Base-by-base conservation (phyloP, 352 stramenopile genomes). In the Phytophthora foliorum region DNA sequence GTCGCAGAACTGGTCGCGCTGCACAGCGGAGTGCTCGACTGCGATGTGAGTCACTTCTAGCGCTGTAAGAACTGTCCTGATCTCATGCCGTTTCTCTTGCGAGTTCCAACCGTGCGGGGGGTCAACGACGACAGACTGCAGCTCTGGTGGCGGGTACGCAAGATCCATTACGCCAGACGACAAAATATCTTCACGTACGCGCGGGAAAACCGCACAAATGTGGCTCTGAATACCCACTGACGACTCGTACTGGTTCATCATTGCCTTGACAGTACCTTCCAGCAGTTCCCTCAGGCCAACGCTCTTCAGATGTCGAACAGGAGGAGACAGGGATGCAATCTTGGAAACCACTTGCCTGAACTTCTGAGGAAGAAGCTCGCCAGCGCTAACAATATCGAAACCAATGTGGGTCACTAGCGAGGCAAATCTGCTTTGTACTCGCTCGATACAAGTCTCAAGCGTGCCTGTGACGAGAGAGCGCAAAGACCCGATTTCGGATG, bases 251-350 rank as follows among this genome's bases (percentile, higher is more conserved):
- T 68, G 74, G 39, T 82, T 79, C 46, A 80, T 67, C 17, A 75
- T 67, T 32, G 57, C 38, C 17, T 67, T 69, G n/a, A 85, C 19
- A 29, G 38, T 74, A 16, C 48, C 39, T 49, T 88, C 81, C 31
- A 90, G 48, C 1, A 90, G 39, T 45, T 88, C 81, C 32, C 80
- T 81, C 22, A 86, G 46, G 0, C 61, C 71, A 16, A 86, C 59
- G 32, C 57, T 79, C 36, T 74, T 61, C 4, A 75, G 39, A 17
- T 65, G 65, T 9, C 16, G 61, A 11, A 77, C 51, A 50, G 65
- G 59, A 45, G 65, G 57, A 52, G 73, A 76, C 31, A 69, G 59
- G 16, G 42, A 36, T 32, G 65, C 73, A 48, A 69, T 66, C 11
- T 71, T 78, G 42, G 58, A 54, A 22, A 90, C 19, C 17, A 68